phyloP scores from a whole-genome alignment of 2,329 filamentous ascomycete species.

The Bretziella fagacearum region DNA sequence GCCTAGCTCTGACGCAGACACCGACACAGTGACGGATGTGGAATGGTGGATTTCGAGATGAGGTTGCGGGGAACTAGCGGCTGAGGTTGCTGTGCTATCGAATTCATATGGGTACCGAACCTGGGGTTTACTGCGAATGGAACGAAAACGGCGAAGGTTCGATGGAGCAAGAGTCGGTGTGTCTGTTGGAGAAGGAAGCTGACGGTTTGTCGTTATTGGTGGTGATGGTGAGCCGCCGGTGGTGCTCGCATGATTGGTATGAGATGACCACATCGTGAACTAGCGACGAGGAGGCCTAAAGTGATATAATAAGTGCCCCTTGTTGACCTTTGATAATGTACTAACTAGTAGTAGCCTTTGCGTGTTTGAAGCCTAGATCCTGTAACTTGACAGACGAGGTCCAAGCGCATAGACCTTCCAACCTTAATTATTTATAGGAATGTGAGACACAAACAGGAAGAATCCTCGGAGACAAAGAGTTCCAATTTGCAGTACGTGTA shows the following conservation, averaged over 20 bases:
- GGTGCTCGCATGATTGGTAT: neutral
- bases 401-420: neutral
- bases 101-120: slow-evolving; percentile 2
- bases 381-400: neutral
- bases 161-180: neutral
- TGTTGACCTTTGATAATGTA: no score
- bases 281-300: neutral
- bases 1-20: neutral
- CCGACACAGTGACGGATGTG: slow-evolving; percentile 7
- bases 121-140: slow-evolving; percentile 4
- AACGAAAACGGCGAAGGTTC: slow-evolving; percentile 7
- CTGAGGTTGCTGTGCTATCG: slow-evolving; percentile 1
- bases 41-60: slow-evolving; percentile 12
- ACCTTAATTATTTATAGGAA: neutral
- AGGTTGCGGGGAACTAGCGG: neutral
- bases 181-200: neutral
- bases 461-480: neutral
- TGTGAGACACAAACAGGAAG: neutral
- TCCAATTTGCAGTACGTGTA: no score
- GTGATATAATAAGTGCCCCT: neutral
- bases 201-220: neutral
- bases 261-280: neutral
- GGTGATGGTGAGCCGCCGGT: neutral
- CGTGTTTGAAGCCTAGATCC: neutral
- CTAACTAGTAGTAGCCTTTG: no score